A percentile compares a stretch with the other conserved stretches of the same genome.
Evolutionary conservation across 2,329 filamentous ascomycete genomes (phyloP).

Genomic region (Ophiostoma himal-ulmi): DNA sequence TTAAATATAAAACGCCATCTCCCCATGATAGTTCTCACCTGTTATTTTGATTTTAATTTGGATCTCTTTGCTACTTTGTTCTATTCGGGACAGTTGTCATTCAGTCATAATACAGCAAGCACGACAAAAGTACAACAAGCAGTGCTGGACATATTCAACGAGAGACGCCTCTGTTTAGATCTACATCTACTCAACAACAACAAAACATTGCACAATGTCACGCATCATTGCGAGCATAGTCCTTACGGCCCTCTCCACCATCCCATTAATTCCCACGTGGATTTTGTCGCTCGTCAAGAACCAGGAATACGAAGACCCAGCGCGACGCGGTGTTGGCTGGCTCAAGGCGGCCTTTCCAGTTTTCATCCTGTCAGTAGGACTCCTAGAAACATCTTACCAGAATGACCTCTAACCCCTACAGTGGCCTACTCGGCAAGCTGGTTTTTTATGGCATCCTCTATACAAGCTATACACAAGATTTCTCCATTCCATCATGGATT

Average conservation of each 20-base stretch:
- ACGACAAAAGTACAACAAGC: background rate
- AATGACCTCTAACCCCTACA: background rate
- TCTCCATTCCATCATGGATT: background rate
- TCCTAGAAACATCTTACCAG: background rate
- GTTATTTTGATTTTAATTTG: background rate
- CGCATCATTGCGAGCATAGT: background rate
- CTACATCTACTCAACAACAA: no score
- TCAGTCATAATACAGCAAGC: no score
- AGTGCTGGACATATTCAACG: background rate
- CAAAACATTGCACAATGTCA: background rate
- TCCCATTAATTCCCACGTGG: background rate
- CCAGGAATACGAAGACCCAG: background rate
- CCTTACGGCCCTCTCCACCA: background rate
- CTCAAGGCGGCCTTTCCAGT: background rate
- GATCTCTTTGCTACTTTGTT: background rate
- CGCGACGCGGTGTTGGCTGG: background rate
- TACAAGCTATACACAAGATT: no score
- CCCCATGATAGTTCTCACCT: background rate
- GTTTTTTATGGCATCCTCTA: no score
- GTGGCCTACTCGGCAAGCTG: background rate
- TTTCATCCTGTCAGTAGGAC: background rate
- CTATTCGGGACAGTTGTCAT: no score
- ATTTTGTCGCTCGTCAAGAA: background rate
- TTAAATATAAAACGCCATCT: background rate
- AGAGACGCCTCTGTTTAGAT: no score